Evolutionary conservation across 148 eudicot genomes (phyloP).

Genomic region (Rhododendron mucronatum): DNA sequence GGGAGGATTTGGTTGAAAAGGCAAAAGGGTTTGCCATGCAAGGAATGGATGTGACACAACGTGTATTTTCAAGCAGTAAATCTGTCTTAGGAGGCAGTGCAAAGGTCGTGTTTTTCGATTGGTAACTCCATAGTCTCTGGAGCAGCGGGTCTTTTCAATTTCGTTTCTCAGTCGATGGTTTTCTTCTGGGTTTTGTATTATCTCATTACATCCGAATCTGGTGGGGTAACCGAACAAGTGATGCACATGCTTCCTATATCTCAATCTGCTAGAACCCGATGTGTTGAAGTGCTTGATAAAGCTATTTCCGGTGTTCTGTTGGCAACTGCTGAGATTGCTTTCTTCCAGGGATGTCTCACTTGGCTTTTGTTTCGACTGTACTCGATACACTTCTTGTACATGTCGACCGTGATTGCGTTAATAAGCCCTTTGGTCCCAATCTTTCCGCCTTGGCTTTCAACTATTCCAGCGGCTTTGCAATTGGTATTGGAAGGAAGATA

Average conservation of each 20-base stretch:
- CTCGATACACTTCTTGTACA: slow-evolving; percentile 78
- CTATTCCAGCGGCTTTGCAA: slow-evolving; percentile 73
- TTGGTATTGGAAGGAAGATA: slow-evolving; percentile 72
- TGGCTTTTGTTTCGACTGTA: slow-evolving; percentile 88
- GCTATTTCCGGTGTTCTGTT: slow-evolving; percentile 78
- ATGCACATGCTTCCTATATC: slow-evolving; percentile 79
- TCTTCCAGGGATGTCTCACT: slow-evolving; percentile 90
- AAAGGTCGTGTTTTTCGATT: slow-evolving; percentile 58
- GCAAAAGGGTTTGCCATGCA: slow-evolving; percentile 1
- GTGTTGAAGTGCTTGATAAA: slow-evolving; percentile 86
- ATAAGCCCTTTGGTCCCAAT: slow-evolving; percentile 76
- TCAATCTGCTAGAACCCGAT: slow-evolving; percentile 51
- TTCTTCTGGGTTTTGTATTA: slow-evolving; percentile 94
- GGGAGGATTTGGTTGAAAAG: background rate
- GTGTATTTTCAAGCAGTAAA: background rate
- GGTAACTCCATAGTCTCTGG: slow-evolving; percentile 71
- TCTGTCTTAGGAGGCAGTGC: slow-evolving; percentile 57
- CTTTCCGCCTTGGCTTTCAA: slow-evolving; percentile 67
- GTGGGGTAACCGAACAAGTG: slow-evolving; percentile 86
- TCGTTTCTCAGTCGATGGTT: slow-evolving; percentile 76
- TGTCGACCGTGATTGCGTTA: slow-evolving; percentile 81
- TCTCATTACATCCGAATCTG: slow-evolving; percentile 87
- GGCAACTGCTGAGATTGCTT: slow-evolving; percentile 77
- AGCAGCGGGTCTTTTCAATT: slow-evolving; percentile 76
- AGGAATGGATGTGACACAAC: background rate